Percentiles rank a stretch among this genome's conserved stretches.
Conservation (phyloP, 352 stramenopile species). For the Globisporangium canariense region DNA sequence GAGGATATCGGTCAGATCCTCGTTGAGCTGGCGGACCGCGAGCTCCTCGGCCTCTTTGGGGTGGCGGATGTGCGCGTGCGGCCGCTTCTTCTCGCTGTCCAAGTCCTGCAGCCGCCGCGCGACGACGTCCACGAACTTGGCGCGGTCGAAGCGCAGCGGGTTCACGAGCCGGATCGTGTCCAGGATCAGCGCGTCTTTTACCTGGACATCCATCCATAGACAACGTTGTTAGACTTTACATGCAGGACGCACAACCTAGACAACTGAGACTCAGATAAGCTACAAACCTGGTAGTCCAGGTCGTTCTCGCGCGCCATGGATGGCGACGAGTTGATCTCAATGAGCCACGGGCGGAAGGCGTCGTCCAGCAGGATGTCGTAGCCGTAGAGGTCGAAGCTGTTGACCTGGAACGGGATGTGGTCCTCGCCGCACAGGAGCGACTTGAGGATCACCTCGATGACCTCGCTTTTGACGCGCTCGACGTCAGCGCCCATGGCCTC, state of each 20-base stretch:
- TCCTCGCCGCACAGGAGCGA: constrained; percentile 86
- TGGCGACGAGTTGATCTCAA: constrained; percentile 95
- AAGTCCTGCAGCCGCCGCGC: constrained; percentile 53
- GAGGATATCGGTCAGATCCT: constrained; percentile 71
- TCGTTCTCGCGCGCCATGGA: constrained; percentile 87
- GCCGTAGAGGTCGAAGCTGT: constrained; percentile 93
- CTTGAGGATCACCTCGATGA: constrained; percentile 84
- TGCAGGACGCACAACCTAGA: constrained; percentile 26
- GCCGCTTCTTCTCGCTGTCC: constrained; percentile 52
- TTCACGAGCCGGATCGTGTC: constrained; percentile 88
- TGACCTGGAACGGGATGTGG: constrained; percentile 88
- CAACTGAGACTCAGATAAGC: not conserved
- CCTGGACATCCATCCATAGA: constrained; percentile 11
- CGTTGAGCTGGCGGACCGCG: constrained; percentile 46
- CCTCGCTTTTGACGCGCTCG: constrained; percentile 54
- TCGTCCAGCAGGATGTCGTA: constrained; percentile 95
- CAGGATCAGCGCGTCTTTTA: constrained; percentile 89
- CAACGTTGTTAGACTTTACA: not conserved
- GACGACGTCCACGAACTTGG: constrained; percentile 63
- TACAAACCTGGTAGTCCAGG: constrained; percentile 61
- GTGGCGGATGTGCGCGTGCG: constrained; percentile 50
- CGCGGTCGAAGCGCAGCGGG: constrained; percentile 78
- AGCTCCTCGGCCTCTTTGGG: constrained; percentile 52
- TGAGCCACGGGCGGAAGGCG: constrained; percentile 89
- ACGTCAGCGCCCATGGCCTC: constrained; percentile 67